Evolutionary conservation across 306 rosid genomes (phyloP).

Genomic region (Vigna unguiculata): DNA sequence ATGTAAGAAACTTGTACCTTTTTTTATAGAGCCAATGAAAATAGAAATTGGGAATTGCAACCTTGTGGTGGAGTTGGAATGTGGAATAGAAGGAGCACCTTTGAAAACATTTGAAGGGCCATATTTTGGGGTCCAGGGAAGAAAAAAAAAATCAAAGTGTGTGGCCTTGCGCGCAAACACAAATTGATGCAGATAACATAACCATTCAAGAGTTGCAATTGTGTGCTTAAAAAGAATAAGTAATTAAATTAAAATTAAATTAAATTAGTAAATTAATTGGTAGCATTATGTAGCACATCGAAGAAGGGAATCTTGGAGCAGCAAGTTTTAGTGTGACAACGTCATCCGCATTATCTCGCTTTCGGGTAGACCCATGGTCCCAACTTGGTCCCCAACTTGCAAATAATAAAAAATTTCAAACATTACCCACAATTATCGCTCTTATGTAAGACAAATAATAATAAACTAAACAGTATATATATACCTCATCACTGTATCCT

Average conservation of each 20-base stretch:
- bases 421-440: constrained; percentile 6
- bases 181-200: too few relatives aligned
- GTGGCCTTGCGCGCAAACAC: constrained; percentile 9
- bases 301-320: constrained; percentile 48
- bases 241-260: not conserved
- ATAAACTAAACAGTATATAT: constrained; percentile 1
- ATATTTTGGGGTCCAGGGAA: constrained; percentile 4
- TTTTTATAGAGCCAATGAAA: not conserved
- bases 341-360: constrained; percentile 51
- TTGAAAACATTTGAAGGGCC: constrained; percentile 38
- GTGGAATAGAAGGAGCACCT: constrained; percentile 29
- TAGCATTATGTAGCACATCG: constrained; percentile 20
- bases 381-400: constrained; percentile 55
- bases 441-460: not conserved
- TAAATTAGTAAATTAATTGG: not conserved
- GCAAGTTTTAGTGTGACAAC: constrained; percentile 45
- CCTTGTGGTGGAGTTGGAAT: constrained; percentile 10
- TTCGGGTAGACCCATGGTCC: constrained; percentile 43
- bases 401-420: constrained; percentile 11
- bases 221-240: constrained; percentile 2
- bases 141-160: not conserved
- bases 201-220: constrained; percentile 14
- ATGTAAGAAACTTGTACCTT: not conserved
- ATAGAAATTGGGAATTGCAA: not conserved
- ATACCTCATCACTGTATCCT: not conserved